Evolutionary conservation across 768 basidiomycete genomes (phyloP).

Genomic region (Mycena sanguinolenta): DNA sequence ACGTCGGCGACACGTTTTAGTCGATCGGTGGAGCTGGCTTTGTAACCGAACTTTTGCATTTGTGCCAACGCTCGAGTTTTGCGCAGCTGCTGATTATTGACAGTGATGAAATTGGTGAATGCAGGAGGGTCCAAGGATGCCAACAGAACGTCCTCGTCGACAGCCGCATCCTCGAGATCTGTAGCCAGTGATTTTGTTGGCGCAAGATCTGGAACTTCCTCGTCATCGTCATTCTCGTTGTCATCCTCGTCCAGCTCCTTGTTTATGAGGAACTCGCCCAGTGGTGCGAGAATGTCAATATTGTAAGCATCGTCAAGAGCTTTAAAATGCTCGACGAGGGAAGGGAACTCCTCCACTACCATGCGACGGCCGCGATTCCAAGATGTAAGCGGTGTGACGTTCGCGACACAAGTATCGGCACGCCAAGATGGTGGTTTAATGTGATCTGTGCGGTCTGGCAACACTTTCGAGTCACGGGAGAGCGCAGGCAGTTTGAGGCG

Average conservation of each 20-base stretch:
- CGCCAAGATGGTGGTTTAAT: conserved; percentile 52
- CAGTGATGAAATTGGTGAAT: background rate
- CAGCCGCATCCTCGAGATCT: conserved; percentile 15
- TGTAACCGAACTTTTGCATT: conserved; percentile 10
- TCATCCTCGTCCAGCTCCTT: conserved; percentile 1
- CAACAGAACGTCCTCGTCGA: background rate
- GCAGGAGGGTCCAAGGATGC: background rate
- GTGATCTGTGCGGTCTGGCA: conserved; percentile 43
- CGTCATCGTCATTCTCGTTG: conserved; percentile 17
- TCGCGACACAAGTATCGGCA: conserved; percentile 44
- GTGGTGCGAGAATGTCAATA: background rate
- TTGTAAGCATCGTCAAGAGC: background rate
- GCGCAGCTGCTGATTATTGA: background rate
- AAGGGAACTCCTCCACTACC: conserved; percentile 3
- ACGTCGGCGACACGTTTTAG: conserved; percentile 5
- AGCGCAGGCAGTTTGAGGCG: conserved; percentile 37
- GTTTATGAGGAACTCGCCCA: background rate
- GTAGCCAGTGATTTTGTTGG: background rate
- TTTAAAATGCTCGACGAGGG: background rate
- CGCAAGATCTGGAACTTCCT: background rate
- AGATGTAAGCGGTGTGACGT: conserved; percentile 43
- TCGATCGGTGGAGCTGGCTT: background rate
- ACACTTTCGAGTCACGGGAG: background rate
- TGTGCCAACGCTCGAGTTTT: conserved; percentile 3
- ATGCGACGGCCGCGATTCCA: conserved; percentile 45